Evolutionary conservation across 2,329 filamentous ascomycete species (phyloP).

Genomic region (Ilyonectria destructans): DNA sequence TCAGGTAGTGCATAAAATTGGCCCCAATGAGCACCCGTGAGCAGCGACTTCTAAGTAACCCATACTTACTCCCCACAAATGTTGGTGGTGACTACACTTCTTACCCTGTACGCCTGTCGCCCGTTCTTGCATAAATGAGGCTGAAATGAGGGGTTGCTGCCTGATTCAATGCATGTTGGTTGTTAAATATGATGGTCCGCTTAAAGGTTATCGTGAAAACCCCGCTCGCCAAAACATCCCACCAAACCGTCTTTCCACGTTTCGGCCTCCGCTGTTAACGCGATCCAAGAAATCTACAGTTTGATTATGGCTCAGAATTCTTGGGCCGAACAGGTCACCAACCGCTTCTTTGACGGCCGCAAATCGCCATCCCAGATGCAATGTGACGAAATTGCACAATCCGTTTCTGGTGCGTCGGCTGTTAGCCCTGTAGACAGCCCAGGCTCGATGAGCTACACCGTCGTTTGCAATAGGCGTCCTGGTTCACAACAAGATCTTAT

Average conservation of each 20-base stretch:
- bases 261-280: constrained; percentile 9
- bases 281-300: constrained; percentile 22
- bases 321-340: constrained; percentile 34
- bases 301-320: constrained; percentile 26
- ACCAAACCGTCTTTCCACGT: constrained; percentile 12
- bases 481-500: constrained; percentile 30
- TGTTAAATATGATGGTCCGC: constrained; percentile 6
- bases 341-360: constrained; percentile 41
- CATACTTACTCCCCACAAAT: too few relatives aligned
- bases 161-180: constrained; percentile 19
- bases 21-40: too few relatives aligned
- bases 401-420: constrained; percentile 39
- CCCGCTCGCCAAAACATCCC: constrained; percentile 23
- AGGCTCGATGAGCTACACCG: constrained; percentile 51
- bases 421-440: constrained; percentile 46
- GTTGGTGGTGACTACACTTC: too few relatives aligned
- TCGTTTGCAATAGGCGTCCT: constrained; percentile 42
- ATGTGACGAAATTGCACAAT: constrained; percentile 44
- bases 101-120: too few relatives aligned
- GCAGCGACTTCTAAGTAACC: too few relatives aligned
- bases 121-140: constrained; percentile 4
- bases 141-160: constrained; percentile 19
- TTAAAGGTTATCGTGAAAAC: constrained; percentile 8
- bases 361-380: constrained; percentile 43
- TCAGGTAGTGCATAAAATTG: too few relatives aligned